Percentiles rank a stretch among this genome's conserved stretches.
phyloP scores from a whole-genome alignment of 1,139 yeast genomes.

The Eremothecium gossypii region DNA sequence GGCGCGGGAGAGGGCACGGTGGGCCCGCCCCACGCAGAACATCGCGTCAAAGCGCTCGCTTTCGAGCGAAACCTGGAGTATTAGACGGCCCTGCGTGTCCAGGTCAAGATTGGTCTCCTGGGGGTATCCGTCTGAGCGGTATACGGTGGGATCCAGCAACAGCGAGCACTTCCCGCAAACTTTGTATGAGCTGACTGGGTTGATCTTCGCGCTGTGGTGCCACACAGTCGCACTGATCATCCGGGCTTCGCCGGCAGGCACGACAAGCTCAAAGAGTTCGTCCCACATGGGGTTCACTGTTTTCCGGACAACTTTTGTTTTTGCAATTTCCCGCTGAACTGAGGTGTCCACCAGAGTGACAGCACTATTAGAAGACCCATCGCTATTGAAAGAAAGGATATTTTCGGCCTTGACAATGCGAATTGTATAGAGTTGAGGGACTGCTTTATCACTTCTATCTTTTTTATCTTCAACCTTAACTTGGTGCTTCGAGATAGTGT shows the following conservation, averaged over 20 bases:
- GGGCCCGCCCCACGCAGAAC: slow-evolving; percentile 70
- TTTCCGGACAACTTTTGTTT: slow-evolving; percentile 56
- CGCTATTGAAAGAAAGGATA: slow-evolving; percentile 44
- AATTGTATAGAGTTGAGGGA: slow-evolving; percentile 53
- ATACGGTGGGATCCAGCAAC: slow-evolving; percentile 55
- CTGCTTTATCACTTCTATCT: slow-evolving; percentile 21
- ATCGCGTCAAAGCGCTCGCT: slow-evolving; percentile 69
- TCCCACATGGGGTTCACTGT: slow-evolving; percentile 78
- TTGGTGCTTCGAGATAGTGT: slow-evolving; percentile 34
- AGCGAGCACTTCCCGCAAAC: slow-evolving; percentile 62
- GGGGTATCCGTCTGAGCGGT: slow-evolving; percentile 60
- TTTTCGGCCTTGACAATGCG: slow-evolving; percentile 64
- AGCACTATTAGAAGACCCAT: slow-evolving; percentile 55
- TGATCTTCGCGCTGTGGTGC: slow-evolving; percentile 44
- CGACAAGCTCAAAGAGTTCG: slow-evolving; percentile 67
- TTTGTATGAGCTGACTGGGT: slow-evolving; percentile 43
- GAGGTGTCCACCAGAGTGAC: slow-evolving; percentile 58
- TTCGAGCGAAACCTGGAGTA: slow-evolving; percentile 64
- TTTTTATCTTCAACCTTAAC: slow-evolving; percentile 26
- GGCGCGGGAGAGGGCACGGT: slow-evolving; percentile 52
- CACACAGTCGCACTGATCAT: slow-evolving; percentile 58
- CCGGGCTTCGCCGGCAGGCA: slow-evolving; percentile 28
- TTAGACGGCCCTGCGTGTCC: slow-evolving; percentile 58
- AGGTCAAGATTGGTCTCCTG: slow-evolving; percentile 53
- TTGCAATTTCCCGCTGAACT: slow-evolving; percentile 51